Evolutionary conservation across 169 alveolate genomes (phyloP).

Genomic region (Babesia caballi): DNA sequence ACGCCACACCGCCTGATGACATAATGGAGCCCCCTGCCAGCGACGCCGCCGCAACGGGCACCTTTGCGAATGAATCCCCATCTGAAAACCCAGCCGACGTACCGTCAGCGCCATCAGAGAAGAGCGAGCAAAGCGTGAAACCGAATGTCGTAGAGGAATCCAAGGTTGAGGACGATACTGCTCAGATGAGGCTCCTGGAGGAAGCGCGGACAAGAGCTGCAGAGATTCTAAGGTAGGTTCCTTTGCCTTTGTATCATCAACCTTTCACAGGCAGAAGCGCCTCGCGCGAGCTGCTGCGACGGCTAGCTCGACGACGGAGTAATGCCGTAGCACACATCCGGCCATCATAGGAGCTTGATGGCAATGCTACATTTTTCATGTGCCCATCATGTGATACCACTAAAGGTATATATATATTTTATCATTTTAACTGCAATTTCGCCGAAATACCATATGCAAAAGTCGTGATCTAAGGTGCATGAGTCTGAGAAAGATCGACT

Average conservation of each 20-base stretch:
- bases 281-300: too few species aligned
- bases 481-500: conserved; percentile 24
- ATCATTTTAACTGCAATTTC: too few species aligned
- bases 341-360: too few species aligned
- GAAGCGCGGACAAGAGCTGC: conserved; percentile 66
- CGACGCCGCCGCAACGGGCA: too few species aligned
- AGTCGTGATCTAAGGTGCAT: not conserved
- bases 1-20: conserved; percentile 40
- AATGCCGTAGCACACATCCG: too few species aligned
- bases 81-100: not conserved
- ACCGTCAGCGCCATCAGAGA: not conserved
- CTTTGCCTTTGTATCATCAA: not conserved
- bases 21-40: not conserved
- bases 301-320: too few species aligned
- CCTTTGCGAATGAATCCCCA: not conserved
- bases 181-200: conserved; percentile 33
- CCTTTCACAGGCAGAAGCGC: conserved; percentile 1
- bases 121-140: not conserved
- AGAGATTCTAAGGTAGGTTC: conserved; percentile 55
- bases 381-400: too few species aligned
- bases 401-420: too few species aligned
- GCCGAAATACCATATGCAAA: not conserved
- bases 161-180: conserved; percentile 1
- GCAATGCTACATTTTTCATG: too few species aligned
- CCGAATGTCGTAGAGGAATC: not conserved